Evolutionary conservation across 495 filamentous ascomycete species (phyloP), one percentile per base, ranked within the genome.

Genomic region (Penicillium pulvis): DNA sequence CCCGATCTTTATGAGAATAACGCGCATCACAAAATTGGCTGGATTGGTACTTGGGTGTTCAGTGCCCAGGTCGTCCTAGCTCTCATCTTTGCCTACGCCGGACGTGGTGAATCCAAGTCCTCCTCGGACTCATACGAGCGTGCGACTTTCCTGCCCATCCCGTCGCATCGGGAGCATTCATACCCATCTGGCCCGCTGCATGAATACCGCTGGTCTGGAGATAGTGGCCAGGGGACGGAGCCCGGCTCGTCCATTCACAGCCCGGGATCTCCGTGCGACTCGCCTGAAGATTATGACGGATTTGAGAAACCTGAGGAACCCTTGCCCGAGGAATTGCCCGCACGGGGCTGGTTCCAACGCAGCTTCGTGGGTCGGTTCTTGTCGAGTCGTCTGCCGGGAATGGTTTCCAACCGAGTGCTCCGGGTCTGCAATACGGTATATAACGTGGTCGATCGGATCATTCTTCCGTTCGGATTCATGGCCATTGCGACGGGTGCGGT

Each of bases 1-100:
- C 92, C 92, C 2, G 91, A 97, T 69, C 75, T 98, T 1, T 98
- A 97, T 68, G 83, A 86, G 51, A 88, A 90, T 67, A 96, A 97
- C 67, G 83, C 88, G 6, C 95, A 98, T 69, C 87, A 91, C 73
- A 92, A 88, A 72, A 80, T 94, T 49, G 94, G 94, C 33, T 98
- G 94, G 94, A 77, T 90, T 41, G 80, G 88, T 31, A 93, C 89
- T 11, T 89, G 84, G 78, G 78, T 92, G 14, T 77, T 89, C 11
- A 74, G 79, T 42, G 83, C 78, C 28, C 93, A 96, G 75, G 82
- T 86, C 11, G 55, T 87, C 12, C 76, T 95, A 66, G 82, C 85
- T 19, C 69, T 95, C 50, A 71, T 93, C 49, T 83, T 83, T 42
- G 60, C 73, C 36, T 81, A 81, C 48, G 72, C 75, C 5, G 73